Evolutionary conservation across 805 yeast genomes (phyloP), one percentile per base, ranked within the genome.

Genomic region (Candida manassasensis): DNA sequence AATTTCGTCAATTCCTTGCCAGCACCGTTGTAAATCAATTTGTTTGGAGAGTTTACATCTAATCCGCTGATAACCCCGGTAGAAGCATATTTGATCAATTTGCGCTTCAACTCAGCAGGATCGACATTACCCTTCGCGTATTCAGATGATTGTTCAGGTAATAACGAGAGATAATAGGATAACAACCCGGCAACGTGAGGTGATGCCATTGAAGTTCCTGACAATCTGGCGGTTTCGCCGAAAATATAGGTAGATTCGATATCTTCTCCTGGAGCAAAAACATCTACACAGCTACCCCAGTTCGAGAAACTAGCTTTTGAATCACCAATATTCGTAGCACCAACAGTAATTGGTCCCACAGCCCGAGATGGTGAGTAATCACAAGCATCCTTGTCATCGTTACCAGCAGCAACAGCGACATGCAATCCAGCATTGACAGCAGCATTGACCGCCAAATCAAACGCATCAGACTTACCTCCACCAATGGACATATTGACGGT

Each of bases 151-250:
- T 66, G 48, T 32, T 67, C 69, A 15, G 79, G 79, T 52, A 70
- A 73, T 52, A 74, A 66, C 14, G 79, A 74, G 41, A 75, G 58
- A 56, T 63, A 75, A 64, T 75, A 75, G 4, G 79, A 56, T 54
- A 74, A 59, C 48, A 75, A 61, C 13, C 81, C 80, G 26, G 73
- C 67, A 42, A 75, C 59, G 49, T 75, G 80, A 26, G 81, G 80
- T 10, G 80, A 67, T 17, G 80, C 80, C 80, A 75, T 75, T 26
- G 80, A 75, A 17, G 81, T 75, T 46, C 81, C 81, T 24, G 78
- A 71, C 60, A 75, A 61, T 17, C 70, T 61, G 43, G 74, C 71
- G 21, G 75, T 67, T 41, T 75, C 76, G 25, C 75, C 69, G 29
- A 77, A 77, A 43, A 67, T 75, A 61, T 71, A 75, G 42, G 78